A percentile compares a stretch with the other conserved stretches of the same genome.
phyloP scores from a whole-genome alignment of 2,329 filamentous ascomycete species.

The Nemania serpens region DNA sequence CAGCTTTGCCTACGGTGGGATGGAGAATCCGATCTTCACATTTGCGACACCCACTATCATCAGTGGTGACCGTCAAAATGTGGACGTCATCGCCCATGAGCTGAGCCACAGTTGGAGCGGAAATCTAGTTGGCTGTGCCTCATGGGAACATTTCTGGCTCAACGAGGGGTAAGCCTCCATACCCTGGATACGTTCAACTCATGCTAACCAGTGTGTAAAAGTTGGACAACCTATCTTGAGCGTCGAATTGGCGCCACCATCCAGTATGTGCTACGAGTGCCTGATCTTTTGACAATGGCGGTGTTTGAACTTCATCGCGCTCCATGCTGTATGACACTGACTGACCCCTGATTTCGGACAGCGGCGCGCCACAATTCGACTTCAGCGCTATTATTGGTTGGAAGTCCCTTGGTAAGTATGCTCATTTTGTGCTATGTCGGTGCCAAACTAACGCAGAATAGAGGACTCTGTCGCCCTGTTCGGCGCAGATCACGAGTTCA shows the following conservation, averaged over 20 bases:
- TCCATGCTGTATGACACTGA: not conserved
- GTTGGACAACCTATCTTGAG: constrained; percentile 93
- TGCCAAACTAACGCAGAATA: constrained; percentile 34
- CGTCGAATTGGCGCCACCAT: constrained; percentile 77
- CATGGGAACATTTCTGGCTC: constrained; percentile 81
- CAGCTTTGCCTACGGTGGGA: constrained; percentile 87
- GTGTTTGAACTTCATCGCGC: not conserved
- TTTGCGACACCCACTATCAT: constrained; percentile 96
- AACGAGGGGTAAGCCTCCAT: constrained; percentile 69
- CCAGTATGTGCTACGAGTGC: constrained; percentile 50
- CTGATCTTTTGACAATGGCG: not conserved
- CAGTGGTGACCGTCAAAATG: constrained; percentile 85
- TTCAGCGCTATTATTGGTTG: constrained; percentile 97
- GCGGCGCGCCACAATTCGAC: constrained; percentile 80
- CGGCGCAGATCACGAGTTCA: constrained; percentile 87
- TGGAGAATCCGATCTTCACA: constrained; percentile 94
- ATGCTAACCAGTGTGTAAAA: constrained; percentile 11
- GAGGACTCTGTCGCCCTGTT: constrained; percentile 79
- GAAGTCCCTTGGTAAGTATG: constrained; percentile 71
- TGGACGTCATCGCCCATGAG: constrained; percentile 88
- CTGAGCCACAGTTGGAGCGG: constrained; percentile 81
- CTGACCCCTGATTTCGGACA: constrained; percentile 12
- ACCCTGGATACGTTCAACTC: not conserved
- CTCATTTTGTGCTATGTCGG: not conserved
- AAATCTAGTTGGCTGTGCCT: constrained; percentile 78